phyloP scores from a whole-genome alignment of 1,284 basidiomycete species.

The Mixia osmundae region DNA sequence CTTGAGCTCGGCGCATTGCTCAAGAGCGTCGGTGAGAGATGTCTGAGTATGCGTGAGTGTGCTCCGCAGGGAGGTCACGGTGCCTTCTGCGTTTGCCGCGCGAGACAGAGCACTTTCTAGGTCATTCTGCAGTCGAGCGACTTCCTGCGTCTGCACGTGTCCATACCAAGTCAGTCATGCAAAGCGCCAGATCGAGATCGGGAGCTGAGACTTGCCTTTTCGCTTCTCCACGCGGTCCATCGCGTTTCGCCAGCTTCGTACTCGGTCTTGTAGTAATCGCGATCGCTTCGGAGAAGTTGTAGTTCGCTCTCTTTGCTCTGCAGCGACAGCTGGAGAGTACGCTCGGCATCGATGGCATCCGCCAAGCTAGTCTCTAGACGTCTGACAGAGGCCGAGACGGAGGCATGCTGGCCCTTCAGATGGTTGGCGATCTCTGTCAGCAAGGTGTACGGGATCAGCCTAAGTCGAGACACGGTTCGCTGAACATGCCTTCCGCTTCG shows the following conservation, averaged over 20 bases:
- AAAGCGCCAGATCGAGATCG: too few species aligned
- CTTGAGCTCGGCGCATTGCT: slow-evolving; percentile 42
- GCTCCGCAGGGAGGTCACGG: slow-evolving; percentile 42
- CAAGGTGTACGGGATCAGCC: too few species aligned
- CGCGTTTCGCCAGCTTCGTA: slow-evolving; percentile 43
- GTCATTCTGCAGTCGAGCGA: slow-evolving; percentile 40
- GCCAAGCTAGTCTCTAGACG: slow-evolving; percentile 6
- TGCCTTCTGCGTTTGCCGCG: slow-evolving; percentile 35
- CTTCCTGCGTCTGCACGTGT: slow-evolving; percentile 10
- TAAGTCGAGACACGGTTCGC: too few species aligned
- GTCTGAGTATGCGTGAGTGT: slow-evolving; percentile 40
- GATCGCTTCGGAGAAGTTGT: slow-evolving; percentile 39
- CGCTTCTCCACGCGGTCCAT: slow-evolving; percentile 35
- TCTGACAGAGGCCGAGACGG: slow-evolving; percentile 6
- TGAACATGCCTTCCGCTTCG: too few species aligned
- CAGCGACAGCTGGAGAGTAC: slow-evolving; percentile 12
- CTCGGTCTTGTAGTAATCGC: slow-evolving; percentile 35
- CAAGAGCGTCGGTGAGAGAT: slow-evolving; percentile 43
- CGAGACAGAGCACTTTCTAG: slow-evolving; percentile 43
- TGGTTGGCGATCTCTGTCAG: too few species aligned
- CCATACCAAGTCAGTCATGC: too few species aligned
- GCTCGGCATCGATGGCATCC: slow-evolving; percentile 5
- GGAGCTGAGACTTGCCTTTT: slow-evolving; percentile 21
- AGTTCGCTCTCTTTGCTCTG: slow-evolving; percentile 22
- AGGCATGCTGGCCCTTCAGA: slow-evolving; percentile 2